A percentile compares a stretch with the other conserved stretches of the same genome.
Conservation (phyloP, 139 green algal species). For the Deuterostichococcus epilithicus region DNA sequence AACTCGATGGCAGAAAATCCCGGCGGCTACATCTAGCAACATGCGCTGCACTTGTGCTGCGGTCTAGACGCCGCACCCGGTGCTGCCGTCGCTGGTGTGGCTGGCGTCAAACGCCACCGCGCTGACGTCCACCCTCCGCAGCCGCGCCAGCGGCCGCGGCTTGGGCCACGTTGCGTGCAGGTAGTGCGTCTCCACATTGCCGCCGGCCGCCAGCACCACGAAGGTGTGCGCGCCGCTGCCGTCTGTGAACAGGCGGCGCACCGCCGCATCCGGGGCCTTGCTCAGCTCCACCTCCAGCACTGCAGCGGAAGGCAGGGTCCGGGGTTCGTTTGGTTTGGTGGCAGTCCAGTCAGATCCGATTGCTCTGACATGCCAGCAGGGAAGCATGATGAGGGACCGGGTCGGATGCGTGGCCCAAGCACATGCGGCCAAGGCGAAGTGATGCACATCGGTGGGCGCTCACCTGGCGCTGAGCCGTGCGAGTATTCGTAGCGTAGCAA, state of each 20-base stretch:
- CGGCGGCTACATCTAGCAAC: too few species aligned
- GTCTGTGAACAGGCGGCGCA: conserved; percentile 53
- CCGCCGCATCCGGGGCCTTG: conserved; percentile 32
- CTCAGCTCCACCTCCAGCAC: conserved; percentile 52
- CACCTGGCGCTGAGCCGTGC: conserved; percentile 22
- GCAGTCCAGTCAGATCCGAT: too few species aligned
- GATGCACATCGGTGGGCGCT: background rate
- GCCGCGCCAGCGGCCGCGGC: conserved; percentile 37
- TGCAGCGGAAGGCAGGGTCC: background rate
- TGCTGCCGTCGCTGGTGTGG: conserved; percentile 5
- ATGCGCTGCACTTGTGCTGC: background rate
- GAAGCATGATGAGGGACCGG: too few species aligned
- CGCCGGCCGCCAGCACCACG: conserved; percentile 20
- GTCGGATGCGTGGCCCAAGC: too few species aligned
- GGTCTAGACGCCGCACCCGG: conserved; percentile 6
- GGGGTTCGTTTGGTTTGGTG: too few species aligned
- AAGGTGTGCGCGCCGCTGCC: conserved; percentile 51
- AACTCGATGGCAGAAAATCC: too few species aligned
- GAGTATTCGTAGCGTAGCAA: conserved; percentile 71
- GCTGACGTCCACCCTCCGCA: conserved; percentile 49
- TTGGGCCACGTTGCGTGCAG: conserved; percentile 50
- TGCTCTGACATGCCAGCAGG: too few species aligned
- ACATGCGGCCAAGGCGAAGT: too few species aligned
- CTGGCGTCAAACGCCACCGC: conserved; percentile 53
- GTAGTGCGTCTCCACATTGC: conserved; percentile 44